A percentile compares a stretch with the other conserved stretches of the same genome.
Conservation (phyloP, 2,329 filamentous ascomycete species). For the Monosporascus ibericus region DNA sequence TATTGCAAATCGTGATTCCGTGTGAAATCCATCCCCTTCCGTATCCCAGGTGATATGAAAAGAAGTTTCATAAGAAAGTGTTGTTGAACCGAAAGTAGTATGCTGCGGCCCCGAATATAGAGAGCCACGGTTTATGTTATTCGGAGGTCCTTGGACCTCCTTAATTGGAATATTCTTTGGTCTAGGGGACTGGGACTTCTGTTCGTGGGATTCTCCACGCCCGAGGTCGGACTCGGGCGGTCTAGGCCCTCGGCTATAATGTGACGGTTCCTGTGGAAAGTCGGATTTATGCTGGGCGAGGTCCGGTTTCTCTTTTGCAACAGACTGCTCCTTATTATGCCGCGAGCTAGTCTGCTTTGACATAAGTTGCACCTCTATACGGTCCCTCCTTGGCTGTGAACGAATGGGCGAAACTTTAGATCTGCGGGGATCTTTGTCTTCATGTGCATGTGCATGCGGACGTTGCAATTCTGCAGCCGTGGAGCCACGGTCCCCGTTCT, state of each 20-base stretch:
- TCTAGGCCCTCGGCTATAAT: neutral
- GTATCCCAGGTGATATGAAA: neutral
- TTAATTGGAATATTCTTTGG: neutral
- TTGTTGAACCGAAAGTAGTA: no score
- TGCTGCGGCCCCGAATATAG: no score
- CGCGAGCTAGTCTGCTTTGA: neutral
- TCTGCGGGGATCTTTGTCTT: neutral
- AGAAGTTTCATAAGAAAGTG: no score
- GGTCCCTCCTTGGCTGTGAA: neutral
- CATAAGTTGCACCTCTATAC: neutral
- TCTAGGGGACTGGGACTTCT: neutral
- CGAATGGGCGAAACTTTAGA: neutral
- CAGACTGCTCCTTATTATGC: neutral
- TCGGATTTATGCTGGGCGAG: neutral
- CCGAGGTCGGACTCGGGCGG: neutral
- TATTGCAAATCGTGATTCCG: neutral
- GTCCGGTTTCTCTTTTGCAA: neutral
- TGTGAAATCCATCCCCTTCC: neutral
- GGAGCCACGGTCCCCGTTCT: no score
- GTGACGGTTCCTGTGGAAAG: neutral
- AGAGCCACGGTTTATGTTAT: neutral
- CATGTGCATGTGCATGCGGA: neutral
- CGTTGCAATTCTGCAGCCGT: no score
- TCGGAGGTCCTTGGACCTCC: neutral
- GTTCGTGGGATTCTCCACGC: neutral